These are phyloP conservation scores for Trichothecium roseum DNA, from an alignment of 2,329 filamentous ascomycete species.

Conservation along the genomic window DNA sequence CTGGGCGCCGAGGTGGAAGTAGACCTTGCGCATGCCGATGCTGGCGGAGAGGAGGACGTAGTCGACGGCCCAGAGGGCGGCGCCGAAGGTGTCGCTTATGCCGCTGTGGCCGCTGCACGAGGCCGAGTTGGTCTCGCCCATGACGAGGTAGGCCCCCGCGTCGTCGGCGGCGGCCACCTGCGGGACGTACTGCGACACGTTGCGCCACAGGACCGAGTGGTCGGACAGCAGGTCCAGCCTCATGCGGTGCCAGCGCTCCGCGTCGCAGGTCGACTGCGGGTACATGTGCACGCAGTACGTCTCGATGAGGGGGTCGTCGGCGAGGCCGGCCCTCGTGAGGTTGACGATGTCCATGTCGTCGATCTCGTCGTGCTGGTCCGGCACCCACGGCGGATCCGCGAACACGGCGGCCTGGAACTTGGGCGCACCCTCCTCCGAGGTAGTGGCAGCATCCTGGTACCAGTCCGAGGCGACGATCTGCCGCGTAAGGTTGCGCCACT, in stretches of 20 bases:
- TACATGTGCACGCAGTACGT: slow-evolving; percentile 1
- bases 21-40: too few species aligned
- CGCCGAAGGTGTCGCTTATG: too few species aligned
- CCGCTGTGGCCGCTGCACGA: too few species aligned
- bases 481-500: slow-evolving; percentile 1
- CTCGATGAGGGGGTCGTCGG: background rate
- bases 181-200: background rate
- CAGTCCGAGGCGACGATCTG: slow-evolving; percentile 1
- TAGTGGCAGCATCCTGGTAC: too few species aligned
- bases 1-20: too few species aligned
- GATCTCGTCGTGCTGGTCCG: background rate
- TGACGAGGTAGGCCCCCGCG: too few species aligned
- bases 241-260: background rate
- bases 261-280: background rate
- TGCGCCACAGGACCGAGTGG: slow-evolving; percentile 1
- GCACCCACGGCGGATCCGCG: background rate
- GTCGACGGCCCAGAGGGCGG: too few species aligned
- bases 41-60: too few species aligned
- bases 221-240: background rate
- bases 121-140: too few species aligned
- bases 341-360: slow-evolving; percentile 1
- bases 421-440: background rate
- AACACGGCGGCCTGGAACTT: slow-evolving; percentile 1
- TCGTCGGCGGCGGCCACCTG: background rate
- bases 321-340: background rate